Evolutionary conservation across 1,284 basidiomycete genomes (phyloP).

Genomic region (Ustilago shanxiensis): DNA sequence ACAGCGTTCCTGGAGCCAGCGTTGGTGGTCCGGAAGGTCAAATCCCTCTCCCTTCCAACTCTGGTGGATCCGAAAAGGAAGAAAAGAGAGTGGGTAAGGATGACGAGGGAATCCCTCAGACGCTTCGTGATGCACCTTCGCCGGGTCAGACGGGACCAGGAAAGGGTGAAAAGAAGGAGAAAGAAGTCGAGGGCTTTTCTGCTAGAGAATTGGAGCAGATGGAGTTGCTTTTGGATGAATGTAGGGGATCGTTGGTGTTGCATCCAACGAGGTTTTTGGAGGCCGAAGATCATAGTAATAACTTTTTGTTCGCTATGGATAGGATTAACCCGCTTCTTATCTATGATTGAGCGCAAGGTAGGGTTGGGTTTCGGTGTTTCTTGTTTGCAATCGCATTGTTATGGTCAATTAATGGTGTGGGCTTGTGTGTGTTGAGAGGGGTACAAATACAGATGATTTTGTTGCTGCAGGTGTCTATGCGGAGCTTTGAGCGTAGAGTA

Average conservation of each 20-base stretch:
- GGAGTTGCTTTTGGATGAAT: conserved; percentile 60
- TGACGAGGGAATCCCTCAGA: conserved; percentile 17
- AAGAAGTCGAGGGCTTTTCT: conserved; percentile 52
- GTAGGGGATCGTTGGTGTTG: conserved; percentile 59
- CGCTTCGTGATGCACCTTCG: conserved; percentile 25
- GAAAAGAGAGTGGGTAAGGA: conserved; percentile 12
- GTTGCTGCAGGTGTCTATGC: too few species aligned
- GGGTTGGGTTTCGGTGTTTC: background rate
- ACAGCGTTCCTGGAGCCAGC: conserved; percentile 49
- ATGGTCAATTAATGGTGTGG: too few species aligned
- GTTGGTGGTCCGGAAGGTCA: conserved; percentile 43
- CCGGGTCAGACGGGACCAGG: conserved; percentile 13
- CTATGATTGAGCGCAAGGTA: conserved; percentile 31
- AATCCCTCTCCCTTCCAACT: background rate
- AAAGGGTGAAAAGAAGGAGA: conserved; percentile 19
- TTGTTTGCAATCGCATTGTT: too few species aligned
- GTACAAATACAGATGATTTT: conserved; percentile 25
- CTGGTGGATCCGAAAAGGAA: background rate
- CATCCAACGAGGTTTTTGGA: conserved; percentile 66
- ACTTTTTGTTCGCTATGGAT: conserved; percentile 66
- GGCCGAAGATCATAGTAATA: conserved; percentile 60
- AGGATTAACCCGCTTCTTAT: conserved; percentile 61
- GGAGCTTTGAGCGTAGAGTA: conserved; percentile 22
- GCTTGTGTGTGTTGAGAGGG: too few species aligned
- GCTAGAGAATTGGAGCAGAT: conserved; percentile 60